Evolutionary conservation across 2,329 filamentous ascomycete species (phyloP).

Genomic region (Fusarium guadeloupense): DNA sequence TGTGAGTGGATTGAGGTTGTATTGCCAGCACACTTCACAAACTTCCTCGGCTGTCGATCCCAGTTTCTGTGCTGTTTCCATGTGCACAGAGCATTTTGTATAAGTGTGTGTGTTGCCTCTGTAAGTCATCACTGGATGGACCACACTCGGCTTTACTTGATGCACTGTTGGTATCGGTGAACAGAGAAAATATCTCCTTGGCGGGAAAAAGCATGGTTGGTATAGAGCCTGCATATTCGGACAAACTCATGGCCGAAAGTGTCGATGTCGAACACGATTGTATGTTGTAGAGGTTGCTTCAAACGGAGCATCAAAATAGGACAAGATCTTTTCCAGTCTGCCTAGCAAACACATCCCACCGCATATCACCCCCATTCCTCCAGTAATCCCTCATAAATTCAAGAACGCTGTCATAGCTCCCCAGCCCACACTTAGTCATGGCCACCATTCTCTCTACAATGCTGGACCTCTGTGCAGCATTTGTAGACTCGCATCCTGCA

Average conservation of each 20-base stretch:
- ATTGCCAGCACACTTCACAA: not conserved
- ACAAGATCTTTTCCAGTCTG: slow-evolving; percentile 11
- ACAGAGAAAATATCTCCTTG: not conserved
- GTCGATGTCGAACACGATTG: not conserved
- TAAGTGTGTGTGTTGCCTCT: not conserved
- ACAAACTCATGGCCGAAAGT: accelerated
- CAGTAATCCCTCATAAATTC: slow-evolving; percentile 18
- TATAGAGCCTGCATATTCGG: too few species aligned
- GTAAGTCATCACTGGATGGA: not conserved
- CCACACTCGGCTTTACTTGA: slow-evolving; percentile 9
- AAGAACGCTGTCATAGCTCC: not conserved
- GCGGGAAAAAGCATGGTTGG: not conserved
- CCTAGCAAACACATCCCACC: slow-evolving; percentile 17
- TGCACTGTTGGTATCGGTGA: not conserved
- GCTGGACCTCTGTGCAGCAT: not conserved
- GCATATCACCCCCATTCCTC: not conserved
- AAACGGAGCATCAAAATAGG: slow-evolving; percentile 6
- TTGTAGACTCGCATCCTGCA: slow-evolving; percentile 10
- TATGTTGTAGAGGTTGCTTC: not conserved
- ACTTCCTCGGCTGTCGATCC: not conserved
- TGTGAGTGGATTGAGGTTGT: slow-evolving; percentile 1
- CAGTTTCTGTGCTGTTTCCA: not conserved
- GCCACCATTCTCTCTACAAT: slow-evolving; percentile 4
- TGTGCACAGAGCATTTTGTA: not conserved
- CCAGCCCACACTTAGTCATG: slow-evolving; percentile 3